phyloP scores from a whole-genome alignment of 2,329 filamentous ascomycete genomes.

The Albifimbria verrucaria region DNA sequence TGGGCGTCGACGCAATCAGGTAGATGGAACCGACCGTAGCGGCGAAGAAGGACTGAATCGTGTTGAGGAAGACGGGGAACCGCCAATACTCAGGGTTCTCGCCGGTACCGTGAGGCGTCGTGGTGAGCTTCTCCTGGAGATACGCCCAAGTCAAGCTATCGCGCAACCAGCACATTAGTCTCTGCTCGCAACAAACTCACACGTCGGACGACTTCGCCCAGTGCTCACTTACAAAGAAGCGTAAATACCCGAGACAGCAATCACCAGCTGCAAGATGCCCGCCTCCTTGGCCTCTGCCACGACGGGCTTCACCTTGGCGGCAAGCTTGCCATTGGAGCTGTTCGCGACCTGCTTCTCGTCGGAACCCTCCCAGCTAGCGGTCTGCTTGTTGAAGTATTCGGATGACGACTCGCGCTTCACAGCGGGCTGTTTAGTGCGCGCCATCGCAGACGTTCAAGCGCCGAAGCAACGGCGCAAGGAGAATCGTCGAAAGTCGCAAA shows the following conservation, averaged over 20 bases:
- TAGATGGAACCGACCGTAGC: constrained; percentile 80
- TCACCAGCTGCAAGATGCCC: constrained; percentile 70
- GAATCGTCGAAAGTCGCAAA: too few species aligned
- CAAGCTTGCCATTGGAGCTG: constrained; percentile 21
- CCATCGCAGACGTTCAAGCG: constrained; percentile 49
- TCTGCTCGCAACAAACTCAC: neutral
- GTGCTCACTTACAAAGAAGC: constrained; percentile 74
- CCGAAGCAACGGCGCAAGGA: too few species aligned
- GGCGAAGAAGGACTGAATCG: constrained; percentile 87
- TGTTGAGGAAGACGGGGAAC: constrained; percentile 94
- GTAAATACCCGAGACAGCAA: constrained; percentile 94
- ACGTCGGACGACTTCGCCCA: neutral
- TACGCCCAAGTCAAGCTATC: constrained; percentile 87
- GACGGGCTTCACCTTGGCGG: constrained; percentile 18
- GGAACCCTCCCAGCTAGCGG: constrained; percentile 30
- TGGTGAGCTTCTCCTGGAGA: constrained; percentile 96
- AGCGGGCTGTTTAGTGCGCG: constrained; percentile 67
- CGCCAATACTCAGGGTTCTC: constrained; percentile 74
- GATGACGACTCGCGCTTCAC: constrained; percentile 64
- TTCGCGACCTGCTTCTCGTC: constrained; percentile 22
- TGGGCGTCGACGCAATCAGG: constrained; percentile 62
- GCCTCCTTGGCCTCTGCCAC: constrained; percentile 44
- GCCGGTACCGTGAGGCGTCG: constrained; percentile 72
- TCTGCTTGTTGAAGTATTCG: constrained; percentile 56
- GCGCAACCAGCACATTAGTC: constrained; percentile 5